These are phyloP conservation scores for Aegilops tauschii DNA, from an alignment of 176 grass and related monocot genomes.

Conservation along the genomic window DNA sequence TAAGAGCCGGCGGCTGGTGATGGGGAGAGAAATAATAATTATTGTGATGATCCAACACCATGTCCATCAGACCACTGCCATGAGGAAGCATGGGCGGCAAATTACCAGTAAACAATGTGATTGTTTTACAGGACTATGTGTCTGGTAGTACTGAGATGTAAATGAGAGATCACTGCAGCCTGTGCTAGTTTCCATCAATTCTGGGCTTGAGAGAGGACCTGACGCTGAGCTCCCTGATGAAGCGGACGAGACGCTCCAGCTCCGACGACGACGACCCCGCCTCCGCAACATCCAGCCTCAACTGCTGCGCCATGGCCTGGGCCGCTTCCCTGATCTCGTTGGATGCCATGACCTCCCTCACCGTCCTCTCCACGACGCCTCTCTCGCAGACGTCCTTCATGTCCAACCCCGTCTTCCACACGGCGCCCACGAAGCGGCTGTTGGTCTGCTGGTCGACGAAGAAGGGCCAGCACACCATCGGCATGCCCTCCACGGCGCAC, in stretches of 20 bases:
- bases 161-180: too few species aligned
- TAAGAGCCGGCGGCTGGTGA: too few species aligned
- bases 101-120: too few species aligned
- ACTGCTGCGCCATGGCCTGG: background rate
- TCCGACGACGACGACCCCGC: background rate
- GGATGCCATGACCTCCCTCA: conserved; percentile 41
- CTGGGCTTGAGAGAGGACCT: too few species aligned
- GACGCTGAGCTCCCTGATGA: background rate
- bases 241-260: background rate
- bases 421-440: conserved; percentile 35
- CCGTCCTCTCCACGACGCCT: conserved; percentile 37
- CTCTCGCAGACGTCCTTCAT: conserved; percentile 50
- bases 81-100: too few species aligned
- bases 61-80: too few species aligned
- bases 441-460: conserved; percentile 27
- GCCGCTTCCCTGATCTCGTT: background rate
- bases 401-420: conserved; percentile 54
- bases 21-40: too few species aligned
- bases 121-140: too few species aligned
- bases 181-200: too few species aligned
- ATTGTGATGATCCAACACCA: too few species aligned
- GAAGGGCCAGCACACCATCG: conserved; percentile 44
- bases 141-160: too few species aligned
- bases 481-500: conserved; percentile 35
- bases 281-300: background rate